These are phyloP conservation scores for Tilletiopsis washingtonensis DNA, from an alignment of 1,284 basidiomycete genomes.

Conservation along the genomic window DNA sequence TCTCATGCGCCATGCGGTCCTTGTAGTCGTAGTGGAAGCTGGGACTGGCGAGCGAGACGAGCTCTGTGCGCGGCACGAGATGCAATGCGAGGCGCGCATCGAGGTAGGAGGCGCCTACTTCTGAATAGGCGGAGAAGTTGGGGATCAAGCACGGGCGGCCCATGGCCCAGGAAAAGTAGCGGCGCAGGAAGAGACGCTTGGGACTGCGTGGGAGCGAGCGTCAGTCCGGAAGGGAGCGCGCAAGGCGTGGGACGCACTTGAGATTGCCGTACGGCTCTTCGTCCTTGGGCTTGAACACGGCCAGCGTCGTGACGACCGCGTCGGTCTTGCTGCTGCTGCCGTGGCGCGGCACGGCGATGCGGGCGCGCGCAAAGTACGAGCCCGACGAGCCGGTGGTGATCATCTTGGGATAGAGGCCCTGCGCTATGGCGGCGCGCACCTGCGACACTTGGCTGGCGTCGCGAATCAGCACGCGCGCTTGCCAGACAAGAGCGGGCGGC, in stretches of 20 bases:
- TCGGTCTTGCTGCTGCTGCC: neutral
- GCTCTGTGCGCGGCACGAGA: conserved; percentile 77
- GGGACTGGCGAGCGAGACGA: conserved; percentile 65
- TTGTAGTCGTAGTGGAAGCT: conserved; percentile 39
- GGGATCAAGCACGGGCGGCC: conserved; percentile 44
- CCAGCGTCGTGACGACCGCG: conserved; percentile 14
- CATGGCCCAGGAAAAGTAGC: conserved; percentile 47
- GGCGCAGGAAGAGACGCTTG: conserved; percentile 43
- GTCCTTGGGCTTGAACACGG: conserved; percentile 45
- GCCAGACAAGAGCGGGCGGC: neutral
- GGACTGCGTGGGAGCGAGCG: conserved; percentile 5
- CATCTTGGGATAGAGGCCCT: conserved; percentile 41
- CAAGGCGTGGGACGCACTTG: too few species aligned
- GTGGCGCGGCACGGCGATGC: neutral
- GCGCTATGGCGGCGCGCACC: conserved; percentile 30
- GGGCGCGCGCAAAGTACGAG: conserved; percentile 38
- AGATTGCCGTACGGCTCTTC: conserved; percentile 47
- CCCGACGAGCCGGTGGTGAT: conserved; percentile 41
- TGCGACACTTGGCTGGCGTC: conserved; percentile 20
- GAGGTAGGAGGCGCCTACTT: conserved; percentile 77
- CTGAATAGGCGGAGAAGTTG: conserved; percentile 51
- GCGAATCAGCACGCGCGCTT: conserved; percentile 6
- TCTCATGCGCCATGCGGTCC: conserved; percentile 34
- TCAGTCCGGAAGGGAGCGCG: too few species aligned
- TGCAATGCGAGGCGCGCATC: conserved; percentile 66